These are phyloP conservation scores for Pseudogymnoascus sp. DNA, from an alignment of 2,329 filamentous ascomycete species.

Conservation along the genomic window DNA sequence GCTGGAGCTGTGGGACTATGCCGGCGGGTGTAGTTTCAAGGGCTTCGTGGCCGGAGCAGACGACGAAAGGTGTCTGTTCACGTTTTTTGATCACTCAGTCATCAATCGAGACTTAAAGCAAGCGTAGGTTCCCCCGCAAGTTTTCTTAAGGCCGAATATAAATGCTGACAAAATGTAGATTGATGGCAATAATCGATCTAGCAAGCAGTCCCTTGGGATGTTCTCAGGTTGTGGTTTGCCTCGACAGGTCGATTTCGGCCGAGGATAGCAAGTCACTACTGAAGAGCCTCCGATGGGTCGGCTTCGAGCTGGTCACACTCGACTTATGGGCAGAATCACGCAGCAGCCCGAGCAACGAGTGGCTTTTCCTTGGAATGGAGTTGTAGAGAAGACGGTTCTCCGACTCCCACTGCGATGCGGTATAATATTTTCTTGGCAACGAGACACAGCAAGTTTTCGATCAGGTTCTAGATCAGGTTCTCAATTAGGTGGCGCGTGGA, in stretches of 20 bases:
- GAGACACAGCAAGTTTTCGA: conserved; percentile 6
- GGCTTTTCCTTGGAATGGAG: conserved; percentile 88
- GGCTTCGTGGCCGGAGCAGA: conserved; percentile 72
- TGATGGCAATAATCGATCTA: conserved; percentile 87
- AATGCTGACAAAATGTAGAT: conserved; percentile 42
- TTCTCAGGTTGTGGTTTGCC: conserved; percentile 69
- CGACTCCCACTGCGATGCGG: not conserved
- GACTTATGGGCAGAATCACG: conserved; percentile 61
- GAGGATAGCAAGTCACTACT: conserved; percentile 61
- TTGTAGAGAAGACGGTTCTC: conserved; percentile 42
- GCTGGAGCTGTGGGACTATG: conserved; percentile 57
- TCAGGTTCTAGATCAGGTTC: conserved; percentile 5
- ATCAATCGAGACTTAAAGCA: conserved; percentile 76
- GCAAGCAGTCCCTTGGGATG: conserved; percentile 72
- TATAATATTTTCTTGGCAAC: conserved; percentile 4
- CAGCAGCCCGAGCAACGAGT: conserved; percentile 63
- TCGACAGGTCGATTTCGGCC: conserved; percentile 63
- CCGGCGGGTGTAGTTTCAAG: conserved; percentile 74
- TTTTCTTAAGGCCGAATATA: conserved; percentile 6
- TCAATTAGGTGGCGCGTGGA: conserved; percentile 1
- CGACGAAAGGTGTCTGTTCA: conserved; percentile 69
- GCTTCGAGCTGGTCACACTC: conserved; percentile 76
- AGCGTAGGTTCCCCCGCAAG: conserved; percentile 53
- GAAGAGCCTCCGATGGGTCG: conserved; percentile 87
- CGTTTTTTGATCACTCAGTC: conserved; percentile 75